A percentile compares a stretch with the other conserved stretches of the same genome.
phyloP scores from a whole-genome alignment of 2,329 filamentous ascomycete genomes.

The Ilyonectria mors-panacis region DNA sequence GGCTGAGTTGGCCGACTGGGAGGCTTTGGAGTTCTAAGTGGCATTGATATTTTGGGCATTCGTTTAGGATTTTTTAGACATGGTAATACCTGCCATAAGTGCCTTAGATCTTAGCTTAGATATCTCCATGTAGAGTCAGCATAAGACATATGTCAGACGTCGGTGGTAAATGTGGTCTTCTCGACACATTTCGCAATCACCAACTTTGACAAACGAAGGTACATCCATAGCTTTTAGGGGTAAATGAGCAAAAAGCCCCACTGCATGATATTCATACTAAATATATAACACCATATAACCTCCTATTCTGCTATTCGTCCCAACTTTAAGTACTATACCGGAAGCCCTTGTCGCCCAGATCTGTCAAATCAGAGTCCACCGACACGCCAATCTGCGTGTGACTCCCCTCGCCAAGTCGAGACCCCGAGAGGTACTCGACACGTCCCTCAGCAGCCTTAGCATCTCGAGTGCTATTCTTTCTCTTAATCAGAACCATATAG shows the following conservation, averaged over 20 bases:
- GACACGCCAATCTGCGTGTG: conserved; percentile 27
- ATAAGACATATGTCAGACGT: too few relatives aligned
- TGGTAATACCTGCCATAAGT: background rate
- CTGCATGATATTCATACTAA: background rate
- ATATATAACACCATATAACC: background rate
- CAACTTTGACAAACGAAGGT: background rate
- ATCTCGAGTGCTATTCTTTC: conserved; percentile 32
- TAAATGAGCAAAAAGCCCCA: background rate
- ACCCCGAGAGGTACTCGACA: conserved; percentile 14
- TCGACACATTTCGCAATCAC: too few relatives aligned
- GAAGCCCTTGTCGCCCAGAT: conserved; percentile 43
- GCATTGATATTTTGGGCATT: background rate
- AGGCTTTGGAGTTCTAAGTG: conserved; percentile 24
- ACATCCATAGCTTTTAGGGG: background rate
- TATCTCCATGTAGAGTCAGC: background rate
- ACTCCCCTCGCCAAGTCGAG: conserved; percentile 13
- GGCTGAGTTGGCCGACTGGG: conserved; percentile 33
- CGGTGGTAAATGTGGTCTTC: too few relatives aligned
- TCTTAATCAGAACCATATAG: conserved; percentile 27
- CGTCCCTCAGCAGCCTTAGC: conserved; percentile 18
- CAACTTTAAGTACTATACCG: conserved; percentile 39
- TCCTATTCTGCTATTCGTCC: background rate
- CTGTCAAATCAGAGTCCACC: conserved; percentile 43
- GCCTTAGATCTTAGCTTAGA: background rate
- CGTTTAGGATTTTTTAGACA: background rate